These are phyloP conservation scores for Metarhizium anisopliae DNA, from an alignment of 2,329 filamentous ascomycete species.

Conservation along the genomic window DNA sequence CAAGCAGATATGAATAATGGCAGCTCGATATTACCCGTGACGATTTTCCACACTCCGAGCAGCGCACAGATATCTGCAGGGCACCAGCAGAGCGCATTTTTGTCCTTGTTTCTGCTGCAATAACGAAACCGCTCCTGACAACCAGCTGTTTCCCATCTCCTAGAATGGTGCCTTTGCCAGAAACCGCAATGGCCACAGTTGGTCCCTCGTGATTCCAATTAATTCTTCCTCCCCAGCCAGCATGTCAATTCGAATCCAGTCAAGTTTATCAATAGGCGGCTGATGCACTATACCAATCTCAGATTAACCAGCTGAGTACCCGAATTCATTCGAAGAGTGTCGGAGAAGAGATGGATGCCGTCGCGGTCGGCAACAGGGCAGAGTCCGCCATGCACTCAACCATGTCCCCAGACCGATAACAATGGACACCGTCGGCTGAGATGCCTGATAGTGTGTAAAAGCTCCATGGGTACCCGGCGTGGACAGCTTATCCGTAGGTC, in stretches of 20 bases:
- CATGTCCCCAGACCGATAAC: constrained; percentile 64
- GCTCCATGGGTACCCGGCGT: too few relatives aligned
- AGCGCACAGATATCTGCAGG: not conserved
- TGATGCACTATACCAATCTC: constrained; percentile 52
- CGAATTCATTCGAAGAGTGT: not conserved
- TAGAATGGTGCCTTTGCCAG: constrained; percentile 28
- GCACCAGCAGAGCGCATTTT: not conserved
- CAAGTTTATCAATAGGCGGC: constrained; percentile 64
- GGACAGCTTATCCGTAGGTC: too few relatives aligned
- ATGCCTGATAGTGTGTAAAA: constrained; percentile 26
- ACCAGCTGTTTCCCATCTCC: not conserved
- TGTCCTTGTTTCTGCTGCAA: not conserved
- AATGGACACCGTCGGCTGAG: constrained; percentile 65
- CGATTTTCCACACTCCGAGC: too few relatives aligned
- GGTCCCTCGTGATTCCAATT: not conserved
- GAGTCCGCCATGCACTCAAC: constrained; percentile 75
- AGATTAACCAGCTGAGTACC: constrained; percentile 47
- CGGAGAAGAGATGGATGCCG: constrained; percentile 54
- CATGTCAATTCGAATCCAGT: constrained; percentile 54
- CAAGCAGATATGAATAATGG: too few relatives aligned
- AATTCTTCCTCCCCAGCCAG: constrained; percentile 47
- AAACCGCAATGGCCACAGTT: constrained; percentile 19
- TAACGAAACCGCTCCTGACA: not conserved
- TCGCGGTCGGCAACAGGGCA: constrained; percentile 58
- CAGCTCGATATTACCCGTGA: too few relatives aligned